Base-by-base conservation (phyloP, 2,329 filamentous ascomycete genomes). In the Aureobasidium pullulans region DNA sequence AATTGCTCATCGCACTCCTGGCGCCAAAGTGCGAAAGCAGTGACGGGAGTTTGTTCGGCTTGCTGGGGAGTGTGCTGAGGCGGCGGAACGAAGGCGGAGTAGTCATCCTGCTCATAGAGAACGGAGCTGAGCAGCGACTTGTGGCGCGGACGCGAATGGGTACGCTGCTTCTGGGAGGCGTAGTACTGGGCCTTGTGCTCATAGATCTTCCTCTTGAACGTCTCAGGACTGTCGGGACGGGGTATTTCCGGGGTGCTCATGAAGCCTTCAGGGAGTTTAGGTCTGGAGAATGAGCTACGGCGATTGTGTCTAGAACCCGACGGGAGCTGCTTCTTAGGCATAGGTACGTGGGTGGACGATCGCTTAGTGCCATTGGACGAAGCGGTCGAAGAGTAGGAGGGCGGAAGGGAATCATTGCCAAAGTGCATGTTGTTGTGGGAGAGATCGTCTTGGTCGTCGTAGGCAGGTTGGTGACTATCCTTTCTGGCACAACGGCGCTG, bases 101-200 rank as follows among this genome's bases (percentile, higher is more conserved):
- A 13, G 15, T 37, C 37, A 4, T 37, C 40, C 9, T 57, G 40
- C 15, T 46, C 54, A 32, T 29, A 48, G 13, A 47, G 31, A n/a
- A 19, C 15, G 28, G 54, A 47, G 43, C 43, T 48, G 3, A 57
- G 39, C 9, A 47, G 43, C 13, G 54, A 57, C 43, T 48, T 57
- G 54, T 47, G 43, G 8, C 54, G 54, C 1, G 43, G 23, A 15
- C 43, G 54, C 7, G 54, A 47, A 10, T 39, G 15, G 7, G 9
- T 57, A 10, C 42, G 43, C 15, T 59, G 56, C 44, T 58, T 43
- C 40, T 58, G 54, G 3, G 43, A 48, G 9, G 28, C 44, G 13
- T 50, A 19, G 37, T 50, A 59, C 15, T 47, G 37, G n/a, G 56
- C 46, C 19, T 50, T 59, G 37, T 59, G 32, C 44, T 50, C 46